Evolutionary conservation across 352 stramenopile species (phyloP), one percentile per base, ranked within the genome.

Genomic region (Hyaloperonospora arabidopsidis): DNA sequence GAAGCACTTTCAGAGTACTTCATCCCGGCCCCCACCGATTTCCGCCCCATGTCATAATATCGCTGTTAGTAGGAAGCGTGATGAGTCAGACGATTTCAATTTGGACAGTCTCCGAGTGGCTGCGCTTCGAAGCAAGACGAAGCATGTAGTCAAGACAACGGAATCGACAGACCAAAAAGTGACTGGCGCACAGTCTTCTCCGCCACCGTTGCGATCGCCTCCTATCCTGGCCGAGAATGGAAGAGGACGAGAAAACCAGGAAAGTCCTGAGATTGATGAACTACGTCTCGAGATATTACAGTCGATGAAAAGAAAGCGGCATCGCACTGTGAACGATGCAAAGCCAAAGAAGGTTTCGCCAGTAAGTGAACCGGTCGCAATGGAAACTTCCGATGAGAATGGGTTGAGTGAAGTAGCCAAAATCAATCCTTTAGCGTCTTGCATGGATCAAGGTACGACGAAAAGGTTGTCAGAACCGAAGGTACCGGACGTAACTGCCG

Each of bases 51-150:
- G 3, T 21, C 29, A 29, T 14, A 58, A 55, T 15, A 22, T 36
- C 13, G 17, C 15, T 43, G 43, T 14, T 22, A 59, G 8, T 15
- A 54, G 32, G 22, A 45, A 67, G 22, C 23, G 54, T 32, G 46
- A 51, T 12, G 54, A 44, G n/a, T 57, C 59, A 1, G 54, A 59
- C 8, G 52, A 67, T 35, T 55, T 88, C 45, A 68, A 89, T 60
- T 64, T 92, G 25, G 73, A 89, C 38, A 81, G 61, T 49, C 75
- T 92, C 44, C 81, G 81, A 46, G 74, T 68, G 13, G 77, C 79
- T 15, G 81, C 78, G 1, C 59, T 89, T 14, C 70, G 73, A 12
- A 86, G 72, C 6, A 91, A 91, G 23, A 75, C 68, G 1, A 88
- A 86, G 40, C 63, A 67, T 3, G 19, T 45, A 12, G 29, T 43